A percentile compares a stretch with the other conserved stretches of the same genome.
Evolutionary conservation across 148 eudicot genomes (phyloP).

Genomic region (Chenopodium berlandieri): DNA sequence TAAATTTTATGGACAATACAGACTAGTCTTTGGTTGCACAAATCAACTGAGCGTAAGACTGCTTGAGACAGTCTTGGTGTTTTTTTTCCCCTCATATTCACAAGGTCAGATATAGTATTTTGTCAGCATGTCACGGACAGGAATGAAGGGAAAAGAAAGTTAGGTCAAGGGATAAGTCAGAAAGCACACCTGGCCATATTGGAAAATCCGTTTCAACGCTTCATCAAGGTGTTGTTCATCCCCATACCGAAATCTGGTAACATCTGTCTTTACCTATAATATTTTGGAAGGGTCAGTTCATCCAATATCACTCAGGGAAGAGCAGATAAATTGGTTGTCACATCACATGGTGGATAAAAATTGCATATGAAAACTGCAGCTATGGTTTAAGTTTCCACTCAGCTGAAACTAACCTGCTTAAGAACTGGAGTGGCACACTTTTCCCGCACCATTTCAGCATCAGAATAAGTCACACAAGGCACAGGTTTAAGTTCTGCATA

Average conservation of each 20-base stretch:
- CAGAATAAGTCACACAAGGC: slow-evolving; percentile 85
- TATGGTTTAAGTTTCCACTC: not conserved
- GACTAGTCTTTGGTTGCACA: not conserved
- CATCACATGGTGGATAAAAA: not conserved
- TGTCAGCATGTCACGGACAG: not conserved
- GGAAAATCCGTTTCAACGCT: slow-evolving; percentile 92
- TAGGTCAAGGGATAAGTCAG: slow-evolving; percentile 17
- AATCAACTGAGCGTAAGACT: not conserved
- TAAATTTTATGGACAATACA: not conserved
- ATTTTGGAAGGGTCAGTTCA: not conserved
- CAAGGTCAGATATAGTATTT: not conserved
- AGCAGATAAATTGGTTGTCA: not conserved
- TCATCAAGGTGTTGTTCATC: slow-evolving; percentile 98
- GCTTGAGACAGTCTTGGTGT: not conserved
- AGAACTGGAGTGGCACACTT: slow-evolving; percentile 82
- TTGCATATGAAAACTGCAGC: not conserved
- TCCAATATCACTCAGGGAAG: slow-evolving; percentile 3
- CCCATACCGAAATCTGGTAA: slow-evolving; percentile 90
- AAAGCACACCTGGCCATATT: slow-evolving; percentile 77
- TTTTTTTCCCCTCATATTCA: not conserved
- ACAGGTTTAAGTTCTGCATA: slow-evolving; percentile 99
- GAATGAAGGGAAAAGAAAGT: not conserved
- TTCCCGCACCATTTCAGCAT: slow-evolving; percentile 73
- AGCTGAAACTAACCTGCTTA: slow-evolving; percentile 62
- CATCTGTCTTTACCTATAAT: slow-evolving; percentile 84